These are phyloP conservation scores for Podaxis sp. DNA, from an alignment of 768 basidiomycete genomes.

Conservation along the genomic window DNA sequence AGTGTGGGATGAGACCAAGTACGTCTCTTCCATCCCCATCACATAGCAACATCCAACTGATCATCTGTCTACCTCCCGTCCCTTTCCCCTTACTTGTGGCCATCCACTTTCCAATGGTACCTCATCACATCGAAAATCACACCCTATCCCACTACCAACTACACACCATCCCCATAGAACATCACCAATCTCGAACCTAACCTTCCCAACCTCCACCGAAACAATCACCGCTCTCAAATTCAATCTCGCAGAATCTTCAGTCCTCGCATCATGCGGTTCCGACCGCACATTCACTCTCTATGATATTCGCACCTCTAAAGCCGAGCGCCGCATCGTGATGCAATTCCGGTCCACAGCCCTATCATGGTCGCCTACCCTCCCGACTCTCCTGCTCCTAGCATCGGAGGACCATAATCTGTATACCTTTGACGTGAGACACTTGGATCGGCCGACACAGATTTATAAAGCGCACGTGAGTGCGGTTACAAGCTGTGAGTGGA, in stretches of 20 bases:
- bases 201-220: constrained; percentile 84
- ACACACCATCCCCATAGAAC: constrained; percentile 42
- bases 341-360: constrained; percentile 90
- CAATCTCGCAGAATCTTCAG: constrained; percentile 90
- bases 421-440: constrained; percentile 91
- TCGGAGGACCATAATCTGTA: constrained; percentile 99
- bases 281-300: constrained; percentile 96
- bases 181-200: constrained; percentile 80
- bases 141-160: background rate
- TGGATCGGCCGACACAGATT: constrained; percentile 80
- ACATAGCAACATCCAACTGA: background rate
- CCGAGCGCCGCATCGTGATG: constrained; percentile 88
- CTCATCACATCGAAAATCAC: background rate
- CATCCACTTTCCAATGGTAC: background rate
- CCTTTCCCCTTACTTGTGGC: background rate
- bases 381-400: constrained; percentile 87
- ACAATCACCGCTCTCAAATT: constrained; percentile 86
- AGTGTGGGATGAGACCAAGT: constrained; percentile 98
- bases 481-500: constrained; percentile 97
- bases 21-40: constrained; percentile 17
- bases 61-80: background rate
- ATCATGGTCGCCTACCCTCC: constrained; percentile 95
- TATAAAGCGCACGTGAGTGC: constrained; percentile 98
- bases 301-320: constrained; percentile 95
- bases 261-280: constrained; percentile 92